Evolutionary conservation across 306 rosid genomes (phyloP).

Genomic region (Comarum palustre): DNA sequence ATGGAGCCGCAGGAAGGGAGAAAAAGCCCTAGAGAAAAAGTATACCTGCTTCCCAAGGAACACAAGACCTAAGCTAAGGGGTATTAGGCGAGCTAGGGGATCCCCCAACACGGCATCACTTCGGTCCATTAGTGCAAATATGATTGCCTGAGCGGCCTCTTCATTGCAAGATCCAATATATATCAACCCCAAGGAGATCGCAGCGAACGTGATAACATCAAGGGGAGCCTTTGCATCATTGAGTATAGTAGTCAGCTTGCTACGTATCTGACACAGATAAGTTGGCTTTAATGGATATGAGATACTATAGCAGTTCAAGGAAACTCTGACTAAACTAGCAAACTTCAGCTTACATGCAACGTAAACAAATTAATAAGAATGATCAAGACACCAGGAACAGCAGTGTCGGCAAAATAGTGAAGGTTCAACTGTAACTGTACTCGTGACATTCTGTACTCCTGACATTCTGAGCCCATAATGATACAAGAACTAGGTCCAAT

Average conservation of each 20-base stretch:
- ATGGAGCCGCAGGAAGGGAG: no score
- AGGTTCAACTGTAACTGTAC: no score
- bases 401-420: no score
- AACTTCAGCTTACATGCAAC: not conserved
- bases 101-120: slow-evolving; percentile 83
- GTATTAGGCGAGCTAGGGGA: slow-evolving; percentile 82
- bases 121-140: slow-evolving; percentile 87
- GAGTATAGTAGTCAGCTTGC: slow-evolving; percentile 62
- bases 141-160: slow-evolving; percentile 90
- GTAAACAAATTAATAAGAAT: no score
- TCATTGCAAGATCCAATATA: slow-evolving; percentile 95
- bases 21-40: no score
- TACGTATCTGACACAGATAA: slow-evolving; percentile 54
- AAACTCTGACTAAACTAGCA: not conserved
- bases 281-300: not conserved
- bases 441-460: no score
- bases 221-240: slow-evolving; percentile 82
- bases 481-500: no score
- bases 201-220: slow-evolving; percentile 86
- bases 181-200: slow-evolving; percentile 85
- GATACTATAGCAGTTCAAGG: not conserved
- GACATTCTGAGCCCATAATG: no score
- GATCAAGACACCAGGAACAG: no score
- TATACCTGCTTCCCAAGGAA: slow-evolving; percentile 66
- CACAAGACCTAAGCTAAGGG: slow-evolving; percentile 75